Evolutionary conservation across 176 grass and related monocot genomes (phyloP).

Genomic region (Musa itinerans): DNA sequence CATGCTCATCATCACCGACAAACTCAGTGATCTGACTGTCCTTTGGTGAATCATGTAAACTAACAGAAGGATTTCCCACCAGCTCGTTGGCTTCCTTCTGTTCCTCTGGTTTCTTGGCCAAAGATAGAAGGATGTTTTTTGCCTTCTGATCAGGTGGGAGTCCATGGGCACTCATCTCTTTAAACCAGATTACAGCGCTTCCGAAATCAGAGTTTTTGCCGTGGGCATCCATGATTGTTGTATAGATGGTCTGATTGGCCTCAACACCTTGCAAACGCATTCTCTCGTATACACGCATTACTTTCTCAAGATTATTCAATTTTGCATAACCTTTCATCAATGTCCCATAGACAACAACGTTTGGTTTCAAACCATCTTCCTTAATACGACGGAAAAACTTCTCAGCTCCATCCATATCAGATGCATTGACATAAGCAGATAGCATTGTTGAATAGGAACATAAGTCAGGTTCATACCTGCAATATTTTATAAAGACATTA

Average conservation of each 20-base stretch:
- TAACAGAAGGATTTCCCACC: no score
- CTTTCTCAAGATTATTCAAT: slow-evolving; percentile 72
- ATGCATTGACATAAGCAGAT: slow-evolving; percentile 89
- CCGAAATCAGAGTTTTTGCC: slow-evolving; percentile 79
- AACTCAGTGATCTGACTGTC: no score
- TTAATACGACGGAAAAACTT: slow-evolving; percentile 93
- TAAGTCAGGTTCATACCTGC: slow-evolving; percentile 78
- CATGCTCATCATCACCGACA: no score
- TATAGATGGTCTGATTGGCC: slow-evolving; percentile 85
- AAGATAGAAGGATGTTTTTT: slow-evolving; percentile 76
- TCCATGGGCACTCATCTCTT: slow-evolving; percentile 65
- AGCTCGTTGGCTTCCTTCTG: slow-evolving; percentile 47
- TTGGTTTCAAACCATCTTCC: slow-evolving; percentile 91
- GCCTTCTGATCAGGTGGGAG: slow-evolving; percentile 75
- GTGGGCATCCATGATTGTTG: slow-evolving; percentile 74
- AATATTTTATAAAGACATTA: slow-evolving; percentile 5
- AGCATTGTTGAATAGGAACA: slow-evolving; percentile 94
- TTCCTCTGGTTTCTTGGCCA: slow-evolving; percentile 63
- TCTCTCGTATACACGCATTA: slow-evolving; percentile 64
- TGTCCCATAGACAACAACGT: slow-evolving; percentile 70
- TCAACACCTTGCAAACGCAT: slow-evolving; percentile 80
- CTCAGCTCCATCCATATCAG: slow-evolving; percentile 80
- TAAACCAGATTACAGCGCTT: slow-evolving; percentile 77
- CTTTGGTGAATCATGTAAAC: no score
- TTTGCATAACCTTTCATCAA: slow-evolving; percentile 98